Evolutionary conservation across 176 grass and related monocot species (phyloP).

Genomic region (Bonia amplexicaulis): DNA sequence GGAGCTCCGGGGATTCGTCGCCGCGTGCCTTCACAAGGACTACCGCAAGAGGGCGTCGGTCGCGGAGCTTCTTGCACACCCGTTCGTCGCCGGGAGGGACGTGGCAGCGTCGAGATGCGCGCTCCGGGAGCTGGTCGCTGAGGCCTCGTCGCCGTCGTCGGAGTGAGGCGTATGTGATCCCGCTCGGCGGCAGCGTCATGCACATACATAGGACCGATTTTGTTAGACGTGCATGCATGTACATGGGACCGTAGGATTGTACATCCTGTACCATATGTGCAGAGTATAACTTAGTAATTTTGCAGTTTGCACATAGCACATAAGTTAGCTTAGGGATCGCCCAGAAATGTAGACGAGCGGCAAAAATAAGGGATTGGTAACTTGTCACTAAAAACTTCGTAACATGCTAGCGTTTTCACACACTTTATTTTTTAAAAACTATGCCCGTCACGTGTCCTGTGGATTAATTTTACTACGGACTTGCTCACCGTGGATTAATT

Average conservation of each 20-base stretch:
- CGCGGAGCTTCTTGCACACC: slow-evolving; percentile 45
- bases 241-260: background rate
- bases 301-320: background rate
- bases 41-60: slow-evolving; percentile 36
- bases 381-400: too few relatives aligned
- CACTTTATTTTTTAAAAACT: too few relatives aligned
- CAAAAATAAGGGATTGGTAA: background rate
- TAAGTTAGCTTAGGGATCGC: background rate
- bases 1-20: slow-evolving; percentile 36
- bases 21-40: slow-evolving; percentile 43
- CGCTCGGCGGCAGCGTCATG: background rate
- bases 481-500: too few relatives aligned
- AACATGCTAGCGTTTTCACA: too few relatives aligned
- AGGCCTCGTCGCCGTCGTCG: background rate
- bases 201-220: background rate
- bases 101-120: slow-evolving; percentile 1
- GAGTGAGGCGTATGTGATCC: background rate
- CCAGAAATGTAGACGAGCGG: background rate
- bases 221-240: slow-evolving; percentile 5
- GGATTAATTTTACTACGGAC: too few relatives aligned
- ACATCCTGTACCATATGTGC: background rate
- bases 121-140: slow-evolving; percentile 24
- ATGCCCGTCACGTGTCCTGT: too few relatives aligned
- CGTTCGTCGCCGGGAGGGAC: slow-evolving; percentile 42
- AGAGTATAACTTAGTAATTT: background rate